These are phyloP conservation scores for Aplosporella prunicola DNA, from an alignment of 2,329 filamentous ascomycete species.

Conservation along the genomic window DNA sequence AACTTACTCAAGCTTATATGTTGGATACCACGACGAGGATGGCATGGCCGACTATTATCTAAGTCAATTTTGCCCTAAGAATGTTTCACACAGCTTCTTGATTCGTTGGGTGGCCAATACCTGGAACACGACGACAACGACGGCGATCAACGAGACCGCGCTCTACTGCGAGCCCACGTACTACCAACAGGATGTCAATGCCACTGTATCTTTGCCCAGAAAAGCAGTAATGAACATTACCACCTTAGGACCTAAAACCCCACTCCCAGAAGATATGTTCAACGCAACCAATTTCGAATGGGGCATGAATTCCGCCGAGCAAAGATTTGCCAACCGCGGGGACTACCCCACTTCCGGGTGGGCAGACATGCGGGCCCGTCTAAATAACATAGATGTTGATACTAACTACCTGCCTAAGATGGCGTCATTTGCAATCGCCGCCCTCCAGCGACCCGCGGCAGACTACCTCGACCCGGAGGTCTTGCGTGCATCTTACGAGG, in stretches of 20 bases:
- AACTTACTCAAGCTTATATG: constrained; percentile 30
- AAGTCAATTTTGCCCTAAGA: constrained; percentile 22
- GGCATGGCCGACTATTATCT: constrained; percentile 24
- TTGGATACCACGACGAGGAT: constrained; percentile 37
- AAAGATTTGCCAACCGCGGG: constrained; percentile 6
- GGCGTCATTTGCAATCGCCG: constrained; percentile 31
- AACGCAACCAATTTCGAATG: constrained; percentile 32
- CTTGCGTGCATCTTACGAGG: constrained; percentile 27
- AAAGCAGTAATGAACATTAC: constrained; percentile 14
- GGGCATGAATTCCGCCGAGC: constrained; percentile 5
- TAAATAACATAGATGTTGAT: constrained; percentile 16
- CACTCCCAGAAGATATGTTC: constrained; percentile 21
- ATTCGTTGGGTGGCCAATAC: constrained; percentile 16
- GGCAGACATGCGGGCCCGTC: constrained; percentile 15
- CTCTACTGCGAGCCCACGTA: constrained; percentile 34
- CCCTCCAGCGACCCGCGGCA: constrained; percentile 16
- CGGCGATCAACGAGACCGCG: constrained; percentile 19
- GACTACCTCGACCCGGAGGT: constrained; percentile 26
- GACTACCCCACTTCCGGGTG: constrained; percentile 15
- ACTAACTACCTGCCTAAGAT: constrained; percentile 22
- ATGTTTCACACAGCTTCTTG: constrained; percentile 27
- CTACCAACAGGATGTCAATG: constrained; percentile 30
- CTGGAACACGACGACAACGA: not conserved
- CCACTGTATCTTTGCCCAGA: constrained; percentile 26
- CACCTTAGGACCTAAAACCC: constrained; percentile 16